These are phyloP conservation scores for Malus hybrid DNA, from an alignment of 331 rosid species.

Conservation along the genomic window DNA sequence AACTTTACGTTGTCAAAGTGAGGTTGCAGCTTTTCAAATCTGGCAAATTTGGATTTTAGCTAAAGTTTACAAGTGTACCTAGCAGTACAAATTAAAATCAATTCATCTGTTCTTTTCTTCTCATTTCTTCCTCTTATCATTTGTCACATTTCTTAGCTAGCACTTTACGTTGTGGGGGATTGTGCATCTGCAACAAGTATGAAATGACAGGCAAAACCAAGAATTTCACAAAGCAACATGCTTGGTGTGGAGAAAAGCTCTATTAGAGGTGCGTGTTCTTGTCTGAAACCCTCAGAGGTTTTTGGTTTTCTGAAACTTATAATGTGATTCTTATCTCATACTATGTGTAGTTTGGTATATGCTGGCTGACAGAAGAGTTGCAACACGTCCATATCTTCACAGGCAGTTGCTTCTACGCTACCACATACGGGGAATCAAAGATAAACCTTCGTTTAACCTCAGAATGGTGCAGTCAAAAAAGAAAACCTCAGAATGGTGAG, in stretches of 20 bases:
- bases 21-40: neutral
- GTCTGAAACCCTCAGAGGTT: slow-evolving; percentile 60
- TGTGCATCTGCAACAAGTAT: slow-evolving; percentile 93
- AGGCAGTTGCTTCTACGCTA: slow-evolving; percentile 77
- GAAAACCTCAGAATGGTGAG: slow-evolving; percentile 61
- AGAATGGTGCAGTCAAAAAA: no score
- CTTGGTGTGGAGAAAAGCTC: slow-evolving; percentile 86
- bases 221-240: slow-evolving; percentile 77
- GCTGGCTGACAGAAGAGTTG: slow-evolving; percentile 1
- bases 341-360: neutral
- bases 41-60: neutral
- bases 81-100: neutral
- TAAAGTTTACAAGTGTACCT: neutral
- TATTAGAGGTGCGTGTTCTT: slow-evolving; percentile 56
- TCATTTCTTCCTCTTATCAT: neutral
- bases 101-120: neutral
- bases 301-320: slow-evolving; percentile 5
- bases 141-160: slow-evolving; percentile 47
- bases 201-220: slow-evolving; percentile 82
- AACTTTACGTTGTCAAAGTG: neutral
- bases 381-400: slow-evolving; percentile 17
- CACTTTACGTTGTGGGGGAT: slow-evolving; percentile 59
- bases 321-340: neutral
- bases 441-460: slow-evolving; percentile 61
- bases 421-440: slow-evolving; percentile 65